Percentiles rank a stretch among this genome's conserved stretches.
phyloP scores from a whole-genome alignment of 305 asterid species.

The Fraxinus floribunda region DNA sequence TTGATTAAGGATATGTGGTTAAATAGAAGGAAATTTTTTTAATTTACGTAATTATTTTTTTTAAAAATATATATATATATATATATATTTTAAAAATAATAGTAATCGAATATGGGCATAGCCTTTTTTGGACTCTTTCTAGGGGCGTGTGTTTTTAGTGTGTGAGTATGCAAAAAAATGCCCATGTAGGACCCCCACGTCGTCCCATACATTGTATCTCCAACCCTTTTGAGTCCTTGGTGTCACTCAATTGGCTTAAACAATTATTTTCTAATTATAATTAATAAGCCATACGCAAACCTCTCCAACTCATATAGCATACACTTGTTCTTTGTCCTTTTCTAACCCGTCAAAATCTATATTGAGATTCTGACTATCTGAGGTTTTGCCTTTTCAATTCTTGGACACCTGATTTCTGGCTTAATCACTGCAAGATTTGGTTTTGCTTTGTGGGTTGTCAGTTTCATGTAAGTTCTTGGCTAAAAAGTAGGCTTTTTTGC shows the following conservation, averaged over 20 bases:
- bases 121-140: not conserved
- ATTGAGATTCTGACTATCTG: slow-evolving; percentile 1
- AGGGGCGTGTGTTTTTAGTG: slow-evolving; percentile 36
- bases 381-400: not conserved
- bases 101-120: not conserved
- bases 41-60: too few relatives aligned
- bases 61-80: too few relatives aligned
- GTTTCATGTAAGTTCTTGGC: slow-evolving; percentile 42
- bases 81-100: too few relatives aligned
- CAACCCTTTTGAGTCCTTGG: slow-evolving; percentile 14
- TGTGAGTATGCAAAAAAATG: slow-evolving; percentile 23
- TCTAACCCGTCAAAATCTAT: slow-evolving; percentile 9
- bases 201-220: slow-evolving; percentile 39
- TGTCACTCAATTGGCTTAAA: not conserved
- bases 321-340: not conserved
- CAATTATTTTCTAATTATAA: not conserved
- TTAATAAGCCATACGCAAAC: too few relatives aligned
- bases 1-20: too few relatives aligned
- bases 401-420: slow-evolving; percentile 28
- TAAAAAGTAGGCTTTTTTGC: slow-evolving; percentile 5
- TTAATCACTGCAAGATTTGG: slow-evolving; percentile 19
- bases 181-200: slow-evolving; percentile 27
- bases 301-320: not conserved
- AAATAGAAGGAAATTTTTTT: too few relatives aligned
- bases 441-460: slow-evolving; percentile 25